These are phyloP conservation scores for Spiraea crenata DNA, from an alignment of 331 rosid genomes.

Conservation along the genomic window DNA sequence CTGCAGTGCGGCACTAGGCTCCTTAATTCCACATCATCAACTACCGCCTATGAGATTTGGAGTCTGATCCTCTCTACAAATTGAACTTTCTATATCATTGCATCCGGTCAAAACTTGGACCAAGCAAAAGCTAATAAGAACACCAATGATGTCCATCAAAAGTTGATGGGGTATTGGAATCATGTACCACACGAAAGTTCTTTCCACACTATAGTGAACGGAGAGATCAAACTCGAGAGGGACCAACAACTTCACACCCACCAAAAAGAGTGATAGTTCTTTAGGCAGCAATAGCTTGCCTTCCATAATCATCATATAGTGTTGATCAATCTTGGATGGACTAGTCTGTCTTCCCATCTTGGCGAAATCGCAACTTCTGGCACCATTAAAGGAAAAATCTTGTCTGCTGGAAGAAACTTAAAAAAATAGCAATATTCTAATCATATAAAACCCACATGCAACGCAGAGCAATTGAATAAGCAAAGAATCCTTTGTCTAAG, in stretches of 20 bases:
- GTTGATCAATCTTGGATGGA: not conserved
- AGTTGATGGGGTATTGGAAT: not conserved
- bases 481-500: not conserved
- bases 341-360: not conserved
- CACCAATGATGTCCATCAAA: not conserved
- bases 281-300: not conserved
- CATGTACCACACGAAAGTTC: not conserved
- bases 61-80: too few relatives aligned
- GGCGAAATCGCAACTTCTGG: not conserved
- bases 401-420: not conserved
- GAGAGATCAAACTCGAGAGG: too few relatives aligned
- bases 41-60: too few relatives aligned
- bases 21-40: too few relatives aligned
- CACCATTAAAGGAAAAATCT: conserved; percentile 5
- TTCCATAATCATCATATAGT: not conserved
- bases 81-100: too few relatives aligned
- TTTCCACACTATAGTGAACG: not conserved
- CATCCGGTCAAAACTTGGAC: not conserved
- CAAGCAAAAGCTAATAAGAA: not conserved
- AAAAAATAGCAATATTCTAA: not conserved
- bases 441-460: not conserved
- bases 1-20: too few relatives aligned
- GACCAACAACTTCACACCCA: not conserved
- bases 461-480: not conserved
- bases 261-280: not conserved